Evolutionary conservation across 208 protist genomes (phyloP).

Genomic region (Crithidia mellificae): DNA sequence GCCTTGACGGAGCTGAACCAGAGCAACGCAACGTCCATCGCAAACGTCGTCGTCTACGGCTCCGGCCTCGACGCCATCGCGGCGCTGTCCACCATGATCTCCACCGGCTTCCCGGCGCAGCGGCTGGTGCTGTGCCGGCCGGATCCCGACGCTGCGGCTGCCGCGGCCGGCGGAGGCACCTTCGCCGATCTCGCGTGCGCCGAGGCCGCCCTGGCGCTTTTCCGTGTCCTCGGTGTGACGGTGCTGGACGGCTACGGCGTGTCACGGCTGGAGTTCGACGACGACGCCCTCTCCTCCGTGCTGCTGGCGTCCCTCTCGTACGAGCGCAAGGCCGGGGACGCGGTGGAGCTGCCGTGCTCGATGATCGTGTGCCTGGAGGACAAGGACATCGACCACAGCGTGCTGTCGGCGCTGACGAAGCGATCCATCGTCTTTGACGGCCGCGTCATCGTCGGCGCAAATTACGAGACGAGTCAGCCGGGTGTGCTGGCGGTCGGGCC

Average conservation of each 20-base stretch:
- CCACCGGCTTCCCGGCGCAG: constrained; percentile 74
- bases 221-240: constrained; percentile 77
- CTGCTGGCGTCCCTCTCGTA: constrained; percentile 58
- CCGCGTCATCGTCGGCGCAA: constrained; percentile 88
- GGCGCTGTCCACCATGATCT: constrained; percentile 61
- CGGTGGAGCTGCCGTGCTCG: constrained; percentile 82
- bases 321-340: constrained; percentile 50
- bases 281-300: constrained; percentile 71
- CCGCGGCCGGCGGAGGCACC: constrained; percentile 6
- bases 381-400: constrained; percentile 89
- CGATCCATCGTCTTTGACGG: constrained; percentile 93
- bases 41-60: constrained; percentile 89
- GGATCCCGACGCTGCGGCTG: constrained; percentile 22
- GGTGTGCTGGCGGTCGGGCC: constrained; percentile 85
- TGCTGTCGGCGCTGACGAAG: constrained; percentile 89
- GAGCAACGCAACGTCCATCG: constrained; percentile 57
- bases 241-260: constrained; percentile 80
- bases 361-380: constrained; percentile 86
- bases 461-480: constrained; percentile 88
- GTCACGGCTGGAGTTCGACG: constrained; percentile 83
- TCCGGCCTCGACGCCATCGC: constrained; percentile 80
- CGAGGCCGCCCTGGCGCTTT: constrained; percentile 59
- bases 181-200: constrained; percentile 51
- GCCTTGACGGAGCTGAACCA: constrained; percentile 61
- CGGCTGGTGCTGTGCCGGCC: constrained; percentile 78